Evolutionary conservation across 1,284 basidiomycete species (phyloP), one percentile per base, ranked within the genome.

Genomic region (Neonothopanus nambi): DNA sequence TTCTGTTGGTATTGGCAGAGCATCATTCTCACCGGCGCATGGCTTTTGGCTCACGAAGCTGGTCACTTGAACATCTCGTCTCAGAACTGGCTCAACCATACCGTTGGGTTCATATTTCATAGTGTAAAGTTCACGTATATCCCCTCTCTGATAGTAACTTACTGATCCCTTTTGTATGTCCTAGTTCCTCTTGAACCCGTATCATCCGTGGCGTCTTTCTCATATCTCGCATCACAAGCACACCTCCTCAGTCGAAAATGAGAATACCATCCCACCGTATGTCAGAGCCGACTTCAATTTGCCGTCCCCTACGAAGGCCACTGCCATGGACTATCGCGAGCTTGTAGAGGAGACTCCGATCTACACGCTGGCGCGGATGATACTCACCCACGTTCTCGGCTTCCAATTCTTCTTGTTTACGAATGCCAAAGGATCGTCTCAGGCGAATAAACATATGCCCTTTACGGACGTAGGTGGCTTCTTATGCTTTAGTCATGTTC

Each of bases 331-430:
- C 61, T 83, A 82, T 57, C 75, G 75, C 49, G 81, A 83, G 45
- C 70, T 81, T 9, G 79, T 84, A 51, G 82, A 82, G 55, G 82
- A 95, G 66, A 88, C 90, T 9, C 92, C 92, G 0, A 66, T 92
- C 12, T 88, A 82, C 70, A 86, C 84, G 30, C 73, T 92, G 42
- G 62, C 67, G 54, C 79, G 84, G 61, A 77, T 91, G 70, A 58
- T 91, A 42, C 65, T 86, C 28, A 90, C 90, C 80, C 80, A 89
- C 49, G 57, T 41, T 11, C 36, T 56, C 43, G 89, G 88, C 24
- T 92, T 88, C 86, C 89, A 87, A 62, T 73, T 81, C 56, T 94
- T 94, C 73, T 77, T 95, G 17, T 65, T 84, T 57, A 72, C 71
- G 44, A 91, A 93, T 71, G 80, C 83, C 4, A 81, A 85, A 58